phyloP scores from a whole-genome alignment of 306 rosid species.

The Cyclanthera cordifolia region DNA sequence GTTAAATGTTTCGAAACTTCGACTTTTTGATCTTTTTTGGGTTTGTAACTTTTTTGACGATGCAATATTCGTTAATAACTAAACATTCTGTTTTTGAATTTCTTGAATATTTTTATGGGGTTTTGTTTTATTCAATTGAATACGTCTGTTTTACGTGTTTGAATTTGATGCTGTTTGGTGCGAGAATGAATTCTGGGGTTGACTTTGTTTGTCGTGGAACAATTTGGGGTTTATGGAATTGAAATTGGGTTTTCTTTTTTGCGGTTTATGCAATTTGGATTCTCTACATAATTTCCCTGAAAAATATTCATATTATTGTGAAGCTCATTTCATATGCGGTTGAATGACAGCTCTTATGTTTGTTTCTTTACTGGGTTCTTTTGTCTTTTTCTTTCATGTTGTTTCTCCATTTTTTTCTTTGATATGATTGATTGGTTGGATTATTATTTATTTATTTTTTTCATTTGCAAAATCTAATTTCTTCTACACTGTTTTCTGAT shows the following conservation, averaged over 20 bases:
- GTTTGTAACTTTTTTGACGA: background rate
- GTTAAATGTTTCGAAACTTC: too few species aligned
- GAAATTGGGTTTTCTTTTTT: background rate
- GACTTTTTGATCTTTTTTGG: background rate
- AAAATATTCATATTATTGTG: background rate
- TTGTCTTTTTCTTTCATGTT: background rate
- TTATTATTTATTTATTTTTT: slow-evolving; percentile 17
- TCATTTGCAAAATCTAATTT: slow-evolving; percentile 21
- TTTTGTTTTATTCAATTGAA: background rate
- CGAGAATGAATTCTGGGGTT: background rate
- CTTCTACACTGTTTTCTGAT: slow-evolving; percentile 27
- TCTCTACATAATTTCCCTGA: background rate
- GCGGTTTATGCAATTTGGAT: background rate
- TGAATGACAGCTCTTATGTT: slow-evolving; percentile 10
- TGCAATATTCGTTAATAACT: background rate
- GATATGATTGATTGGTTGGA: slow-evolving; percentile 29
- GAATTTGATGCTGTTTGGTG: background rate
- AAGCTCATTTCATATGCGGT: background rate
- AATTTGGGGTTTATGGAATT: slow-evolving; percentile 4
- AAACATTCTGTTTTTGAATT: background rate
- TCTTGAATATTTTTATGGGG: background rate
- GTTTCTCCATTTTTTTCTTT: slow-evolving; percentile 21
- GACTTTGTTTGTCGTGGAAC: background rate
- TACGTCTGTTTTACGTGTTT: background rate
- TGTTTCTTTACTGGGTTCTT: too few species aligned